A percentile compares a stretch with the other conserved stretches of the same genome.
Conservation (phyloP, 345 rosid species). For the Firmiana major region DNA sequence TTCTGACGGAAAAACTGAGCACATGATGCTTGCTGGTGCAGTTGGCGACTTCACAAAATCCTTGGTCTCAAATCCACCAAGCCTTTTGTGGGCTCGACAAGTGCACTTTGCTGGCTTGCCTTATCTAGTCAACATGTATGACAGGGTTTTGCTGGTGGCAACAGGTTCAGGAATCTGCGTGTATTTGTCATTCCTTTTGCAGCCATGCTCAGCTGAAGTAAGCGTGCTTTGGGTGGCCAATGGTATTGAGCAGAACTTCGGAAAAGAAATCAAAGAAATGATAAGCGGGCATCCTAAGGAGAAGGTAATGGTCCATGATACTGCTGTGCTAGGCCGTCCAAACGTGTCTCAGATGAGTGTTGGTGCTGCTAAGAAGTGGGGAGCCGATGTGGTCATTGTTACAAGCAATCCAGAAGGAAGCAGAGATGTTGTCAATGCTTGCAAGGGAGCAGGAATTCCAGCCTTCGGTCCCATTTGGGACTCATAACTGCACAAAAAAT, state of each 20-base stretch:
- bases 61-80: slow-evolving; percentile 57
- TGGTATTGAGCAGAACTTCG: slow-evolving; percentile 68
- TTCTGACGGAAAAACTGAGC: slow-evolving; percentile 63
- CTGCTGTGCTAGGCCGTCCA: slow-evolving; percentile 59
- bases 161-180: slow-evolving; percentile 88
- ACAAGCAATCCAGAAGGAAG: slow-evolving; percentile 92
- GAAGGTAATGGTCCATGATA: slow-evolving; percentile 68
- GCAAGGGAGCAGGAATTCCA: slow-evolving; percentile 55
- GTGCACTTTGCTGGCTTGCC: slow-evolving; percentile 81
- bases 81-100: slow-evolving; percentile 73
- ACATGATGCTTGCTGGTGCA: slow-evolving; percentile 91
- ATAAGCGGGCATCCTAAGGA: slow-evolving; percentile 47
- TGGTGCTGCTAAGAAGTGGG: slow-evolving; percentile 57
- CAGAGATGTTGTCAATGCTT: slow-evolving; percentile 65
- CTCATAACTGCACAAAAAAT: slow-evolving; percentile 32
- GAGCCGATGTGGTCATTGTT: slow-evolving; percentile 73
- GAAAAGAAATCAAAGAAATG: slow-evolving; percentile 54
- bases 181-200: slow-evolving; percentile 71
- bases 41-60: slow-evolving; percentile 84
- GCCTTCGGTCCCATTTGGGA: slow-evolving; percentile 95
- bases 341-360: slow-evolving; percentile 67
- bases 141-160: slow-evolving; percentile 72
- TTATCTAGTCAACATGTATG: slow-evolving; percentile 66
- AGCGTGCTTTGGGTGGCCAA: slow-evolving; percentile 77
- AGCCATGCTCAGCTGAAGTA: slow-evolving; percentile 51